phyloP scores from a whole-genome alignment of 148 eudicot genomes.

The Rhododendron griersonianum region DNA sequence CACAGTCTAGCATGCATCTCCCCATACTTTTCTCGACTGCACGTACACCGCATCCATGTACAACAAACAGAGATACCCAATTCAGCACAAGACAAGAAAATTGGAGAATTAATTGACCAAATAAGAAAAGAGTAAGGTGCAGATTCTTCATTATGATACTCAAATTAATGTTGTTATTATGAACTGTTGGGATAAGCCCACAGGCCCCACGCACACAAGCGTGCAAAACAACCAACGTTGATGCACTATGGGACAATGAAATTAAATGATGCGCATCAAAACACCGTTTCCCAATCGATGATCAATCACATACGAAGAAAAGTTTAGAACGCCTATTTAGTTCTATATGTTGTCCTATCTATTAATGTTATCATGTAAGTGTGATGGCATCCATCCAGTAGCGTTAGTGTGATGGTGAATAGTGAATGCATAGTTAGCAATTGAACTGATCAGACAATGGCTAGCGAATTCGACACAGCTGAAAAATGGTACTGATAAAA shows the following conservation, averaged over 20 bases:
- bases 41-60: background rate
- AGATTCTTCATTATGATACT: background rate
- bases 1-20: slow-evolving; percentile 91
- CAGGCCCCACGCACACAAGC: background rate
- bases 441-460: background rate
- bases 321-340: background rate
- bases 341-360: background rate
- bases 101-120: background rate
- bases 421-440: background rate
- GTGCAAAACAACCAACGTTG: background rate
- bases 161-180: background rate
- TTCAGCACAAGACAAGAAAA: background rate
- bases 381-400: background rate
- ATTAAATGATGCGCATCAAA: background rate
- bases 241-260: background rate
- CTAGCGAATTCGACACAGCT: background rate
- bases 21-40: slow-evolving; percentile 93
- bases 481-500: background rate
- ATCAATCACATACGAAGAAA: background rate
- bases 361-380: background rate
- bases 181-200: background rate
- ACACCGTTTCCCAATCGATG: background rate
- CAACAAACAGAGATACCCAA: background rate
- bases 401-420: background rate
- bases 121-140: background rate